Evolutionary conservation across 805 yeast genomes (phyloP), one percentile per base, ranked within the genome.

Genomic region (Sugiyamaella marilandica): DNA sequence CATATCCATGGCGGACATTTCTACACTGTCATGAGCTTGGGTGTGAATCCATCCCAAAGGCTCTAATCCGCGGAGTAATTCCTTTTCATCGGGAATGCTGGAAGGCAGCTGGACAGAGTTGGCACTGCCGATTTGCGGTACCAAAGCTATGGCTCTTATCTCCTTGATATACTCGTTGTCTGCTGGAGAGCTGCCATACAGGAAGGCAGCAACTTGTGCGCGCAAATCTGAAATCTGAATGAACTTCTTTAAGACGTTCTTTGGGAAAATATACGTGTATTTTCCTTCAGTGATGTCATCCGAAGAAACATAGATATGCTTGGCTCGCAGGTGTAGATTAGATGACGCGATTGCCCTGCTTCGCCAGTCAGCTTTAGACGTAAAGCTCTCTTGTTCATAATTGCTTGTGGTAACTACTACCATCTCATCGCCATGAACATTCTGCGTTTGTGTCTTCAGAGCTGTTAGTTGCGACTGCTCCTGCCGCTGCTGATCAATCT

Each of bases 41-140:
- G 97, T 87, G 65, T 92, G 97, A n/a, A 94, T 78, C 96, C 97
- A 87, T 0, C 99, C 99, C 14, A 94, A 68, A 4, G 94, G 79
- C 62, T 89, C 91, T 34, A 88, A 66, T 1, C 80, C 85, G n/a
- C 75, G 73, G 10, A 78, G 60, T 45, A 70, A 71, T 18, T 71
- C 70, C 11, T 45, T 49, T 4, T 70, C 68, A 13, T 59, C 61
- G 3, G 63, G 60, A 2, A 76, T 58, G 26, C 62, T 54, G 0
- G 62, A 60, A 3, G 92, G 82, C 52, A 89, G 74, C 59, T 85
- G 82, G 11, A 90, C 82, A 2, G 80, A 71, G 55, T 79, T 82
- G 29, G 77, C 72, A 55, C 79, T 83, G 1, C 97, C 97, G 41
- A 90, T 72, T 68, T 94, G 99, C 0, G 98, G 98, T 5, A 87